Evolutionary conservation across 768 basidiomycete species (phyloP).

Genomic region (Crepidotus variabilis): DNA sequence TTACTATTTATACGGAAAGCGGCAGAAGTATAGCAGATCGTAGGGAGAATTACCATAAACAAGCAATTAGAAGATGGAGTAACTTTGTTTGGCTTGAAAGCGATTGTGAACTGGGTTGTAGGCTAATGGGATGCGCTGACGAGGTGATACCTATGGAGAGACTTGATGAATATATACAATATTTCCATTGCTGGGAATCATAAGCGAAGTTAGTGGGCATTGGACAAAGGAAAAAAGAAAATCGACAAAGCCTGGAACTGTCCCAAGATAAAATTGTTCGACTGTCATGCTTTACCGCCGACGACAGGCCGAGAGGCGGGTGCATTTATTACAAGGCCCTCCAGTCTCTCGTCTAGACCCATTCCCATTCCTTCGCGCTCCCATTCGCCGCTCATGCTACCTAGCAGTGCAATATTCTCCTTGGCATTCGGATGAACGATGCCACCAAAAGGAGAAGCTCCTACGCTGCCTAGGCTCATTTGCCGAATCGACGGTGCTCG

Average conservation of each 20-base stretch:
- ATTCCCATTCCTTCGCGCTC: constrained; percentile 78
- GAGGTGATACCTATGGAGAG: too few relatives aligned
- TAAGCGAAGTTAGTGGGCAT: background rate
- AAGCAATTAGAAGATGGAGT: too few relatives aligned
- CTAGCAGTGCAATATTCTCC: constrained; percentile 44
- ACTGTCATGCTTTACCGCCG: background rate
- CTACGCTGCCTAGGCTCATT: constrained; percentile 12
- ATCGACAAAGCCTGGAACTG: background rate
- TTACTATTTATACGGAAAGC: too few relatives aligned
- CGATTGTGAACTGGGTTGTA: too few relatives aligned
- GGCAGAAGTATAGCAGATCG: too few relatives aligned
- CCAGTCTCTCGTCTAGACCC: constrained; percentile 81
- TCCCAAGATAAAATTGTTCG: background rate
- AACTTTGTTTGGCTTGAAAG: too few relatives aligned
- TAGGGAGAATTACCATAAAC: too few relatives aligned
- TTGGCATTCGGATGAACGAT: constrained; percentile 21
- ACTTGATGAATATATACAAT: too few relatives aligned
- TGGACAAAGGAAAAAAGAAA: background rate
- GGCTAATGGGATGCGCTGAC: too few relatives aligned
- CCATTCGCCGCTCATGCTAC: constrained; percentile 83
- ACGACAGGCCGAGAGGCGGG: background rate
- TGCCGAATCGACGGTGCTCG: constrained; percentile 23
- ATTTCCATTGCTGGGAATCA: background rate
- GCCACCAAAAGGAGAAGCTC: constrained; percentile 20
- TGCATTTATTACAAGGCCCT: constrained; percentile 22